phyloP scores from a whole-genome alignment of 345 rosid genomes.

The Gossypium herbaceum region DNA sequence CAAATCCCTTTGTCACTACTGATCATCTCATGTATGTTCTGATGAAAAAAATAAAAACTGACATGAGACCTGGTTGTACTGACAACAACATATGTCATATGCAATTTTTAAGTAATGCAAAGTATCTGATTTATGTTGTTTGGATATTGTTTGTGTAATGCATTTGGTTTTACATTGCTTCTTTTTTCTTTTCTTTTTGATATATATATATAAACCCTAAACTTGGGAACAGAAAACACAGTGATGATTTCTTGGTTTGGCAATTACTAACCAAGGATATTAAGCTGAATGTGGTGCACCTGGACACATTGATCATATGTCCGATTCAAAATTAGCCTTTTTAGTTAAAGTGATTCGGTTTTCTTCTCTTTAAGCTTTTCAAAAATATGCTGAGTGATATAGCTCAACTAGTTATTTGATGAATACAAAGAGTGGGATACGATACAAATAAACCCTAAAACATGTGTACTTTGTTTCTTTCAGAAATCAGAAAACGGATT shows the following conservation, averaged over 20 bases:
- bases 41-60: conserved; percentile 1
- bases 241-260: background rate
- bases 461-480: background rate
- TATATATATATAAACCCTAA: background rate
- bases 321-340: background rate
- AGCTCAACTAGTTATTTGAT: background rate
- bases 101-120: background rate
- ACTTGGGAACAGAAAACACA: background rate
- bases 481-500: background rate
- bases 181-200: background rate
- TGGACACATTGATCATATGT: background rate
- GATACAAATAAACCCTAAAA: background rate
- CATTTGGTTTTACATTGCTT: background rate
- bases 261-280: background rate
- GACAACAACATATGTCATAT: background rate
- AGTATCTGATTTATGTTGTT: background rate
- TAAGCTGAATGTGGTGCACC: background rate
- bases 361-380: too few species aligned
- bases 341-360: too few species aligned
- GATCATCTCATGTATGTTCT: background rate
- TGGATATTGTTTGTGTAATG: background rate
- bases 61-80: background rate
- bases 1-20: background rate
- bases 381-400: too few species aligned
- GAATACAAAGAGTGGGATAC: background rate